Evolutionary conservation across 2,329 filamentous ascomycete genomes (phyloP), one percentile per base, ranked within the genome.

Genomic region (Grosmannia penicillata): DNA sequence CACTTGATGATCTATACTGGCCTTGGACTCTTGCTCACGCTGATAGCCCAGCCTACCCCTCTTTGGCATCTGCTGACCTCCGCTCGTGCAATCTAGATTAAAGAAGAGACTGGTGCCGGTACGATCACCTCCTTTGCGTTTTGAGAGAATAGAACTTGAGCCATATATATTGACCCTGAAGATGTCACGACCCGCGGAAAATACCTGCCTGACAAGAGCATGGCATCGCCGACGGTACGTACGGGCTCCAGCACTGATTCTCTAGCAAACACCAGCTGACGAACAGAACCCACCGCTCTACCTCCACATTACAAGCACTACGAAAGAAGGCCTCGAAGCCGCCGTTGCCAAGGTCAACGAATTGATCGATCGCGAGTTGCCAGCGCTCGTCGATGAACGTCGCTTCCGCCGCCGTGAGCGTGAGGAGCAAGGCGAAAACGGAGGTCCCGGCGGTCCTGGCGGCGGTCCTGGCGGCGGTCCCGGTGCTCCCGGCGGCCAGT

Each of bases 61-160:
- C 75, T 76, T 75, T 83, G 78, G 75, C 82, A 84, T 77, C 76
- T 91, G 85, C 87, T 96, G 77, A 95, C 87, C 75, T 78, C 71
- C 65, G 64, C 64, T 79, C 71, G 77, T 41, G 23, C 29, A 78
- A 82, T 82, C 54, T 87, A 98, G 91, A 98, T 98, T 56, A 93
- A 94, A 80, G 89, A 95, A 69, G 85, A 95, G 56, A 96, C 89
- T 78, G 91, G 91, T 73, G 89, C 91, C 72, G 91, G 91, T 98
- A 98, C 78, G 87, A 75, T 68, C 64, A 59, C 66, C 63, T 62
- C 18, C 32, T 33, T 26, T 23, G 21, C 10, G 14, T 24, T 33
- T 36, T 38, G 36, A 34, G 37, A 28, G 10, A 37, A 10, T 24
- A 23, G 21, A 15, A 36, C 37, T 45, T 60, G 19, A n/a, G 72